phyloP scores from a whole-genome alignment of 1,284 basidiomycete genomes.

The Ganoderma meredithae region DNA sequence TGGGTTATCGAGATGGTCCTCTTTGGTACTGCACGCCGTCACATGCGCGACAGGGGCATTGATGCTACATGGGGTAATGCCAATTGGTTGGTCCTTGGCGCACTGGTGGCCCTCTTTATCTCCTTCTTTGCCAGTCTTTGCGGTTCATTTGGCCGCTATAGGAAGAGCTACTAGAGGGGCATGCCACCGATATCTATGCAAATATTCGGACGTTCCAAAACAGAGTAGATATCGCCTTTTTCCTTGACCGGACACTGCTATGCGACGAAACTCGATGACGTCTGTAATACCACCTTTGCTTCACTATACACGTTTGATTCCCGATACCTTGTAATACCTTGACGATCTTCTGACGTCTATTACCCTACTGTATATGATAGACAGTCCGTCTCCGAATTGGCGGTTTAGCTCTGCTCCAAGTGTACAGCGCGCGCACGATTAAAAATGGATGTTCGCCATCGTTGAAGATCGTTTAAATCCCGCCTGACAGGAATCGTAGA shows the following conservation, averaged over 20 bases:
- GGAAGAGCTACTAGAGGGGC: slow-evolving; percentile 34
- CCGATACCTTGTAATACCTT: background rate
- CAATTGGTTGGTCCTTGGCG: slow-evolving; percentile 81
- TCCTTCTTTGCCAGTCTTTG: slow-evolving; percentile 71
- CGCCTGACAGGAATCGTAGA: no score
- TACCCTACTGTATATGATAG: background rate
- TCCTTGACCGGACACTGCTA: background rate
- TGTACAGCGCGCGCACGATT: no score
- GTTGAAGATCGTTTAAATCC: no score
- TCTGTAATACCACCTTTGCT: background rate
- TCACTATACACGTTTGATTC: background rate
- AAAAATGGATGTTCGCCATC: background rate
- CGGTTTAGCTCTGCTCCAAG: no score
- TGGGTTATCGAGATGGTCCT: slow-evolving; percentile 84
- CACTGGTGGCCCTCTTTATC: slow-evolving; percentile 67
- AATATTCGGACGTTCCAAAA: background rate
- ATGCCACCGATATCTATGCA: background rate
- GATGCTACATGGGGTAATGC: slow-evolving; percentile 74
- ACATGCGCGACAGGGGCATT: slow-evolving; percentile 59
- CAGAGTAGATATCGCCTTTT: background rate
- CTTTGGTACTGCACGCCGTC: slow-evolving; percentile 73
- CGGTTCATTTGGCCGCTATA: slow-evolving; percentile 75
- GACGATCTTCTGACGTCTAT: background rate
- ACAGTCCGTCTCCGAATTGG: background rate
- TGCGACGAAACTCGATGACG: background rate